phyloP scores from a whole-genome alignment of 139 green algal genomes.

The Auxenochlorella pyrenoidosa region DNA sequence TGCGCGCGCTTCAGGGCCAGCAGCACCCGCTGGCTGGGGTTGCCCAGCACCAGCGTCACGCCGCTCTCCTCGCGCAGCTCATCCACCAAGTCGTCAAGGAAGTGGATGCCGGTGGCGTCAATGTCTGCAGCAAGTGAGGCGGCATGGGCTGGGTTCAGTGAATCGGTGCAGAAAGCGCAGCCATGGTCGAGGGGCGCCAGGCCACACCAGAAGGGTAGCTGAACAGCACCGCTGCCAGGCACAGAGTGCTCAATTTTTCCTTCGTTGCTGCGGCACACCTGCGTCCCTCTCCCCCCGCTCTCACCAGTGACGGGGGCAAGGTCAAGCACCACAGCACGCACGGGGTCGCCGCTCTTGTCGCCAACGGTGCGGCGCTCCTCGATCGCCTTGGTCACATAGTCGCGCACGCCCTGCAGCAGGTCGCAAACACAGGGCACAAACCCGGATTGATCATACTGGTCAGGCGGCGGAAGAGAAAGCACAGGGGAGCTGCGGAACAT shows the following conservation, averaged over 20 bases:
- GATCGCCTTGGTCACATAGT: constrained; percentile 9
- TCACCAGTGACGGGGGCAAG: constrained; percentile 40
- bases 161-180: too few species aligned
- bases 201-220: too few species aligned
- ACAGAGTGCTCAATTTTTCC: too few species aligned
- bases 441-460: too few species aligned
- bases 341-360: constrained; percentile 68
- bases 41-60: constrained; percentile 68
- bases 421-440: too few species aligned
- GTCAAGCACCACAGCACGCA: constrained; percentile 67
- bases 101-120: constrained; percentile 77
- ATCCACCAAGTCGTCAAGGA: constrained; percentile 52
- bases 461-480: too few species aligned
- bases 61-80: constrained; percentile 36
- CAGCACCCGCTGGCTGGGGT: constrained; percentile 56
- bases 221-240: too few species aligned
- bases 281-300: too few species aligned
- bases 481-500: too few species aligned
- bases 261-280: too few species aligned
- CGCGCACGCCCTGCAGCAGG: neutral
- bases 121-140: constrained; percentile 62
- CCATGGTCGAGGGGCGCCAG: too few species aligned
- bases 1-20: constrained; percentile 15
- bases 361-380: neutral
- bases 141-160: neutral